These are phyloP conservation scores for Neonectria ditissima DNA, from an alignment of 2,329 filamentous ascomycete species.

Conservation along the genomic window DNA sequence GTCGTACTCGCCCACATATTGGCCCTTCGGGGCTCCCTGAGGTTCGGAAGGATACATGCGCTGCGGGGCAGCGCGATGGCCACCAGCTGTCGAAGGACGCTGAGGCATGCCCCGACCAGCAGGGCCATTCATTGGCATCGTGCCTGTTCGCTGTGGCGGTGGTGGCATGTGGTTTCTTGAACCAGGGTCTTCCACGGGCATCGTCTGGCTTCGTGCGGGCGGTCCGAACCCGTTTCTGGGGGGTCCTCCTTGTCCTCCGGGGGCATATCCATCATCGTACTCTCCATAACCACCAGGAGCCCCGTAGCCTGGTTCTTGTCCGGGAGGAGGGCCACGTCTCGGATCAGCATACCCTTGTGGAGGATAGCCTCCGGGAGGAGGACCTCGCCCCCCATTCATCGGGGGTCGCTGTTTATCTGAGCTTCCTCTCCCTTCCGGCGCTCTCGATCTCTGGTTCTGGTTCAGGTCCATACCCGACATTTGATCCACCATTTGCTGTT, in stretches of 20 bases:
- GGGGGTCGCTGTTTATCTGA: slow-evolving; percentile 42
- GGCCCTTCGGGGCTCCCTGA: slow-evolving; percentile 53
- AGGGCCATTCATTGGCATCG: slow-evolving; percentile 60
- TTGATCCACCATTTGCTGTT: slow-evolving; percentile 48
- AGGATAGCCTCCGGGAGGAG: slow-evolving; percentile 50
- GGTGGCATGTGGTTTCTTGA: slow-evolving; percentile 52
- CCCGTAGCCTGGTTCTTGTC: slow-evolving; percentile 40
- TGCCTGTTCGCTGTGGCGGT: slow-evolving; percentile 55
- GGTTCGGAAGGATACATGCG: slow-evolving; percentile 59
- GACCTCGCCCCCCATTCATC: slow-evolving; percentile 43
- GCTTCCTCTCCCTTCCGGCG: slow-evolving; percentile 39
- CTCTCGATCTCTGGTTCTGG: slow-evolving; percentile 34
- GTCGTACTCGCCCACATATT: slow-evolving; percentile 49
- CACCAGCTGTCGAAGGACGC: slow-evolving; percentile 67
- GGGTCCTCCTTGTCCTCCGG: slow-evolving; percentile 45
- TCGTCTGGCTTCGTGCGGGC: slow-evolving; percentile 70
- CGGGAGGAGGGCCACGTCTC: slow-evolving; percentile 45
- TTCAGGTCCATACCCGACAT: slow-evolving; percentile 52
- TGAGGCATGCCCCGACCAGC: slow-evolving; percentile 60
- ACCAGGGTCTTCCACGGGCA: slow-evolving; percentile 64
- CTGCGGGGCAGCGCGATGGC: slow-evolving; percentile 65
- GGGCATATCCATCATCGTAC: slow-evolving; percentile 44
- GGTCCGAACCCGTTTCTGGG: slow-evolving; percentile 60
- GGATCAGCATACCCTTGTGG: slow-evolving; percentile 46
- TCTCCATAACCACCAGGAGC: slow-evolving; percentile 41